Evolutionary conservation across 148 eudicot species (phyloP).

Genomic region (Rhododendron simsii): DNA sequence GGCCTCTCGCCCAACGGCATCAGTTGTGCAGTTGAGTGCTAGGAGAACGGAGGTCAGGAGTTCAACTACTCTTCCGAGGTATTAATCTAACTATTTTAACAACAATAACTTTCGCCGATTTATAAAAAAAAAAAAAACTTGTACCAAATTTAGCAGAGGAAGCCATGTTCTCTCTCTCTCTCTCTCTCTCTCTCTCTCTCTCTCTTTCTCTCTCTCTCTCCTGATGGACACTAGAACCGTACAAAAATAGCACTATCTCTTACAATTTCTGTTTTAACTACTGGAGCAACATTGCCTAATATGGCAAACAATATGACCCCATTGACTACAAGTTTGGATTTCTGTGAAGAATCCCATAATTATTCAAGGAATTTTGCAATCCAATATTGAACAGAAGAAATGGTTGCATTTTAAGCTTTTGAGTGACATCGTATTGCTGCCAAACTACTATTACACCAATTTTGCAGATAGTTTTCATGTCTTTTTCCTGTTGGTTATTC

Average conservation of each 20-base stretch:
- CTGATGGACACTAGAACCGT: neutral
- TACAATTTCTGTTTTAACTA: neutral
- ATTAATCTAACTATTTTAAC: too few relatives aligned
- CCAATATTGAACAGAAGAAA: neutral
- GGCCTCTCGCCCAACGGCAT: neutral
- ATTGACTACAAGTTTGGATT: conserved; percentile 1
- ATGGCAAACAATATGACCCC: neutral
- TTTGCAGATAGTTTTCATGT: neutral
- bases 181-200: fast-evolving
- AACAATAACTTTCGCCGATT: neutral
- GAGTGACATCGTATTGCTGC: neutral
- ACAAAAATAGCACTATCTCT: neutral
- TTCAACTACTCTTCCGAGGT: neutral
- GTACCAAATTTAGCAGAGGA: neutral
- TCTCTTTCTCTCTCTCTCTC: fast-evolving
- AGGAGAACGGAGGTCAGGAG: neutral
- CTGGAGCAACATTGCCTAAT: neutral
- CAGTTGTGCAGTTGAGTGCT: neutral
- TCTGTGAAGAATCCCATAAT: neutral
- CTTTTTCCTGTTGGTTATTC: neutral
- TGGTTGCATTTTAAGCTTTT: neutral
- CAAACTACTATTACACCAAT: neutral
- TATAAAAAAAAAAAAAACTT: too few relatives aligned
- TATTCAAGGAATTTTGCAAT: neutral
- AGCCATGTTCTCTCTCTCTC: neutral